Base-by-base conservation (phyloP, 371 early-diverging fungal species). In the Syncephalastrum racemosum region DNA sequence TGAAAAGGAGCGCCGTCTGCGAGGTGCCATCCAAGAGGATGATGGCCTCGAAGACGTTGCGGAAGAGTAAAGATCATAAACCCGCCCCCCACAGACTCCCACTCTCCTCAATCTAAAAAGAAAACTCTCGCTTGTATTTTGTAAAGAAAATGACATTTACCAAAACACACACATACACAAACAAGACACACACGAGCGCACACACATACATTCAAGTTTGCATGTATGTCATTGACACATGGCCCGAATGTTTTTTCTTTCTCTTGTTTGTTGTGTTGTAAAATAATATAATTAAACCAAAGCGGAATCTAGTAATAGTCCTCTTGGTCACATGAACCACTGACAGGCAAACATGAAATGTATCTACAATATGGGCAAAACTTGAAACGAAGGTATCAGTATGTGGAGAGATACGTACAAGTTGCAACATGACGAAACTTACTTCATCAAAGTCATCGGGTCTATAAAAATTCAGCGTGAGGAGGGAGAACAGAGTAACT, bases 1-100 rank as follows among this genome's bases (percentile, higher is more conserved):
- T 47, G 94, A 94, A 79, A 85, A 81, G 64, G 85, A 86, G 59
- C 79, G 81, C 58, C 84, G 89, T 50, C 60, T 86, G 51, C 68
- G 58, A 63, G 67, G 75, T 52, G 59, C 58, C 41, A 63, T 62
- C 22, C 51, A 50, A 19, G 60, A 56, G 41, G 72, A 63, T 23
- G 64, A 62, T 46, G 56, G 60, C 20, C 50, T 59, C 39, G 56
- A 55, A 50, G 73, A 77, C 42, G 68, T 67, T 23, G 70, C 70
- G 22, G 52, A 64, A 53, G 56, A 60, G 48, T 52, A 60, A 60
- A 45, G 7, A 27, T 7, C 27, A 7, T 27, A 27, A 27, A 5
- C 31, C 31, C 10, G n/a, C n/a, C 6, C 36, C 36, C 10, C 36
- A 31, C 36, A 31, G 12, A 2, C 36, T 10, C 36, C 36, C n/a